Percentiles rank a stretch among this genome's conserved stretches.
phyloP scores from a whole-genome alignment of 2,329 filamentous ascomycete species.

The Talaromyces amestolkiae region DNA sequence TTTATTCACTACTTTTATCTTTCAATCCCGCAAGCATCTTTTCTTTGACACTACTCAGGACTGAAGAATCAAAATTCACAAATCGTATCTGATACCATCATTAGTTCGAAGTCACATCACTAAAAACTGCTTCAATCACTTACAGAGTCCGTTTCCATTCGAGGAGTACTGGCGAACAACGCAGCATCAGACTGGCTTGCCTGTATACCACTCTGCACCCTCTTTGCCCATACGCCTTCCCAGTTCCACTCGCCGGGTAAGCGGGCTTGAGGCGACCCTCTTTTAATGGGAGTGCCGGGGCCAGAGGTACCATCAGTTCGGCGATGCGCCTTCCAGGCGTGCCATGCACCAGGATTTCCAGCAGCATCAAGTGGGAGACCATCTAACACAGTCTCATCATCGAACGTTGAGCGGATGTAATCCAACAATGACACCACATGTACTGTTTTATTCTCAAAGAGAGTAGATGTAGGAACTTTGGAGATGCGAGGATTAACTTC shows the following conservation, averaged over 20 bases:
- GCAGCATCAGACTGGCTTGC: conserved; percentile 75
- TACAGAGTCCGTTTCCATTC: conserved; percentile 68
- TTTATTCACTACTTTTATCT: neutral
- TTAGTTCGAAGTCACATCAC: conserved; percentile 16
- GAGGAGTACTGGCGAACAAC: conserved; percentile 66
- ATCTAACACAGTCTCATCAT: conserved; percentile 73
- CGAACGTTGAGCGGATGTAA: conserved; percentile 81
- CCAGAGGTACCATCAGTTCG: conserved; percentile 36
- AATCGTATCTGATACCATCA: conserved; percentile 40
- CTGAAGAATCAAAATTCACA: conserved; percentile 35
- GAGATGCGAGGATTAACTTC: conserved; percentile 14
- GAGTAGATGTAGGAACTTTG: conserved; percentile 21
- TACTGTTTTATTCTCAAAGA: conserved; percentile 35
- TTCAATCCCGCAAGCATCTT: conserved; percentile 31
- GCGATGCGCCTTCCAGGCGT: conserved; percentile 80
- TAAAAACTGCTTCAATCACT: conserved; percentile 29
- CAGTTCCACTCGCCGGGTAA: conserved; percentile 90
- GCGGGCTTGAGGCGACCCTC: conserved; percentile 48
- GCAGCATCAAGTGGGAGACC: conserved; percentile 75
- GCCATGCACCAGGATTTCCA: conserved; percentile 88
- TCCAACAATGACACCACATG: conserved; percentile 68
- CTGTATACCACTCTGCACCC: conserved; percentile 75
- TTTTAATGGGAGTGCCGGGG: conserved; percentile 30
- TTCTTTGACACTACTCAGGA: conserved; percentile 35
- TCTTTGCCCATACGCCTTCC: conserved; percentile 94